These are phyloP conservation scores for Penicillium sp. DNA, from an alignment of 2,329 filamentous ascomycete genomes.

Conservation along the genomic window DNA sequence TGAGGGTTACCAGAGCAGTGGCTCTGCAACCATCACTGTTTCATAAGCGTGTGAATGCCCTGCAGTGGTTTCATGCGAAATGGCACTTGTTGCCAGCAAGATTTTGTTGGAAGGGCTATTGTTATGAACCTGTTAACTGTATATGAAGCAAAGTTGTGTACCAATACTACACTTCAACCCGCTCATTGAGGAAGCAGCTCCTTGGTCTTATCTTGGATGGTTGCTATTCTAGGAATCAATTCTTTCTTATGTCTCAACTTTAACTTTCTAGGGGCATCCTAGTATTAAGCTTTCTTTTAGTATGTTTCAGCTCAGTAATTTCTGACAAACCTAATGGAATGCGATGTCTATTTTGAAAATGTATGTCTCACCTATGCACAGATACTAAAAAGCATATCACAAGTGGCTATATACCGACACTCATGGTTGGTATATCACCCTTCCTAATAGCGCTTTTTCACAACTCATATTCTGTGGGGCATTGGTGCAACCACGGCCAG, in stretches of 20 bases:
- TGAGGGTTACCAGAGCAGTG: conserved; percentile 45
- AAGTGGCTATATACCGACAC: too few relatives aligned
- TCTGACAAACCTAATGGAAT: too few relatives aligned
- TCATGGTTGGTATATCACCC: too few relatives aligned
- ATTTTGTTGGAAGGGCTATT: neutral
- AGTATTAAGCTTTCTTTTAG: too few relatives aligned
- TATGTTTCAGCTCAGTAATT: too few relatives aligned
- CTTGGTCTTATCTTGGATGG: neutral
- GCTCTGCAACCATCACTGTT: conserved; percentile 40
- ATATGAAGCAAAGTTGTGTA: neutral
- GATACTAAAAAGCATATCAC: too few relatives aligned
- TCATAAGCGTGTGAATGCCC: conserved; percentile 9
- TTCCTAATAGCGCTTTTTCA: too few relatives aligned
- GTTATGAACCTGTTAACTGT: neutral
- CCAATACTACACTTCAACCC: neutral
- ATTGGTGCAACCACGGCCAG: too few relatives aligned
- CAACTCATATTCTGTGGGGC: too few relatives aligned
- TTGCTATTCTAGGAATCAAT: neutral
- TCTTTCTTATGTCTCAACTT: neutral
- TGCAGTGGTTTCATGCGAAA: neutral
- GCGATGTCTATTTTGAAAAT: too few relatives aligned
- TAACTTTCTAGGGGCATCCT: too few relatives aligned
- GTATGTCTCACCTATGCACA: too few relatives aligned
- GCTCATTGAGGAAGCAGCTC: neutral
- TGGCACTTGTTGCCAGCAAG: neutral